Conservation (phyloP, 202 grass and related monocot genomes). For the Zoysia matrella region DNA sequence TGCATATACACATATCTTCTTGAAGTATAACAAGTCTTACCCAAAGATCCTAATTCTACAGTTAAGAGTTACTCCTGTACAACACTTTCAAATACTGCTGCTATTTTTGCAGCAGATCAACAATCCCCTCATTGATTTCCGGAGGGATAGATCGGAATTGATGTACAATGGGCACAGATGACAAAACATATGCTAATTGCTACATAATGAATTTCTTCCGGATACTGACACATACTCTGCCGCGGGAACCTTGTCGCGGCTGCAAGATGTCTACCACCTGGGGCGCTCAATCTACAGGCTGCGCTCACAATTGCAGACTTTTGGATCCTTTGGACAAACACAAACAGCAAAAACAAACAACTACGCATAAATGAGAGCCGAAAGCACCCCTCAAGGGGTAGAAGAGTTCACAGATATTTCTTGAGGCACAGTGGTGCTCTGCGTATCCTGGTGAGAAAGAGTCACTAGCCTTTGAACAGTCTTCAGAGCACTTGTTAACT, state of each 20-base stretch:
- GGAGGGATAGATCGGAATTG: constrained; percentile 48
- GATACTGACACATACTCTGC: constrained; percentile 59
- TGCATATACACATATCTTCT: too few species aligned
- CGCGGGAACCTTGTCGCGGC: constrained; percentile 25
- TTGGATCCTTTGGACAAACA: neutral
- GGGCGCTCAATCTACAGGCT: constrained; percentile 55
- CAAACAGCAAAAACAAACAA: constrained; percentile 36
- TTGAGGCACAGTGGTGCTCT: constrained; percentile 67
- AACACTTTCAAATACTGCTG: constrained; percentile 5
- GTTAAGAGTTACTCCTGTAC: neutral
- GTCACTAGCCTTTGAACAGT: constrained; percentile 75
- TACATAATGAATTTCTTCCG: constrained; percentile 14
- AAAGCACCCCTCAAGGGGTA: constrained; percentile 55
- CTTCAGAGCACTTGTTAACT: constrained; percentile 76
- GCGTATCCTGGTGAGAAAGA: constrained; percentile 39
- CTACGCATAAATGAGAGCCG: constrained; percentile 39
- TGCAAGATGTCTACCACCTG: constrained; percentile 51
- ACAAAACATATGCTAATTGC: neutral
- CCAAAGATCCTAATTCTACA: too few species aligned
- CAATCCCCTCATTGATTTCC: constrained; percentile 56
- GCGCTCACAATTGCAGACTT: constrained; percentile 55
- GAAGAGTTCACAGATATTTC: constrained; percentile 88
- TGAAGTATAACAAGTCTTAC: too few species aligned
- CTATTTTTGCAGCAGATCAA: neutral
- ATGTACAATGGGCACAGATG: constrained; percentile 25